These are phyloP conservation scores for Mallotus japonicus DNA, from an alignment of 441 rosid species.

Conservation along the genomic window DNA sequence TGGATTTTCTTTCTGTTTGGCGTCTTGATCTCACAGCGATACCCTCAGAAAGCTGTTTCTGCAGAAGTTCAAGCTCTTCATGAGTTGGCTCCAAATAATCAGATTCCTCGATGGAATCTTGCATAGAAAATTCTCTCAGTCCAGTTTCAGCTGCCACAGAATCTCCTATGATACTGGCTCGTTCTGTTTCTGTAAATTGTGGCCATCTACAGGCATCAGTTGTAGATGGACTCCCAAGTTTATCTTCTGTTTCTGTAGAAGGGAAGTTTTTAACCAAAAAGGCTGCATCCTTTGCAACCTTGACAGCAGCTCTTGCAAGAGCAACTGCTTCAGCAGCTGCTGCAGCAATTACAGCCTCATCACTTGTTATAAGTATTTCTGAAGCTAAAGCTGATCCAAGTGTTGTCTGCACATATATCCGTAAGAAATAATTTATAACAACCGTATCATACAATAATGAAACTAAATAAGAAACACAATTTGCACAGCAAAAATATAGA, in stretches of 20 bases:
- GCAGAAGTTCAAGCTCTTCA: slow-evolving; percentile 54
- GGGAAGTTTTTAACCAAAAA: slow-evolving; percentile 37
- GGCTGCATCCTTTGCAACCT: slow-evolving; percentile 79
- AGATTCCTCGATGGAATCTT: slow-evolving; percentile 35
- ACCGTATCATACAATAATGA: neutral
- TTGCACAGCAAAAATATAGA: neutral
- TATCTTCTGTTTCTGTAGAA: slow-evolving; percentile 33
- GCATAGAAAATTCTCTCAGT: slow-evolving; percentile 27
- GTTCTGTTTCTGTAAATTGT: slow-evolving; percentile 55
- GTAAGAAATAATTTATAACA: slow-evolving; percentile 7
- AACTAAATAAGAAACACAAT: neutral
- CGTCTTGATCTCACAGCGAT: slow-evolving; percentile 73
- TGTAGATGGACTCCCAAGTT: slow-evolving; percentile 27
- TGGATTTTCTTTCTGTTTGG: slow-evolving; percentile 75
- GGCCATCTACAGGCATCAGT: slow-evolving; percentile 44
- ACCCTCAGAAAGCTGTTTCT: slow-evolving; percentile 50
- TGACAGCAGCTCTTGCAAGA: slow-evolving; percentile 87
- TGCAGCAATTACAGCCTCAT: slow-evolving; percentile 79
- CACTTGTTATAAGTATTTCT: slow-evolving; percentile 66
- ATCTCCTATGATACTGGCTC: slow-evolving; percentile 57
- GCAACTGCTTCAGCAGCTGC: slow-evolving; percentile 94
- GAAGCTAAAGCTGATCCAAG: slow-evolving; percentile 53
- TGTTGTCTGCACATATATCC: slow-evolving; percentile 45
- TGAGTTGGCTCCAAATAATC: slow-evolving; percentile 47
- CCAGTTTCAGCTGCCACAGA: slow-evolving; percentile 37